Base-by-base conservation (phyloP, 805 yeast species). In the Saturnispora diversa region DNA sequence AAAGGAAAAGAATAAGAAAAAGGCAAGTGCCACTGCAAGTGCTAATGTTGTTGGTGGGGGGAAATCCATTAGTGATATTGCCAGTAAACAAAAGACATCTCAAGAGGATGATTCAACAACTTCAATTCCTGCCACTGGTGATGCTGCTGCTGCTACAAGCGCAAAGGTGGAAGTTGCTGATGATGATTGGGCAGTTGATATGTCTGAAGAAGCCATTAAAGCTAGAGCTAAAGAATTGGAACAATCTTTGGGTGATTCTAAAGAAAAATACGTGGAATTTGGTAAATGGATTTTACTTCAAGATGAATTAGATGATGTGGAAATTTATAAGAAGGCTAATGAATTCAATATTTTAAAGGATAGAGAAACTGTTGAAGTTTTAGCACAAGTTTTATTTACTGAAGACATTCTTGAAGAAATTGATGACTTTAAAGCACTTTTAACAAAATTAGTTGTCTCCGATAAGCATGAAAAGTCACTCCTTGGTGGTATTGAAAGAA, bases 101-200 rank as follows among this genome's bases (percentile, higher is more conserved):
- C 19, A 23, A 12, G 41, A 22, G 5, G 33, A 25, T 12, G 31
- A 19, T 17, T n/a, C n/a, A n/a, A n/a, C n/a, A n/a, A n/a, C n/a
- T n/a, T n/a, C n/a, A n/a, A n/a, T n/a, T n/a, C n/a, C n/a, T n/a
- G n/a, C n/a, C n/a, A n/a, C n/a, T n/a, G 67, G 58, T 35, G 69
- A 56, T 31, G 56, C 44, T 30, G 52, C 50, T 21, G 62, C 52
- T 11, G 64, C 53, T 3, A 63, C 56, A 6, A 30, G 21, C 16
- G 32, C 13, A 16, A 30, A 30, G 37, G 74, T 76, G 44, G 78
- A 74, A 46, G 82, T 84, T 40, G 79, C 80, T 49, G 95, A 87
- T 58, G 97, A 84, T 51, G 95, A 85, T 50, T 90, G 97, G 97
- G 86, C 96, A 15, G 95, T 88, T 31, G 98, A 90, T 63, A 85